phyloP scores from a whole-genome alignment of 768 basidiomycete genomes.

The Cytidiella melzeri region DNA sequence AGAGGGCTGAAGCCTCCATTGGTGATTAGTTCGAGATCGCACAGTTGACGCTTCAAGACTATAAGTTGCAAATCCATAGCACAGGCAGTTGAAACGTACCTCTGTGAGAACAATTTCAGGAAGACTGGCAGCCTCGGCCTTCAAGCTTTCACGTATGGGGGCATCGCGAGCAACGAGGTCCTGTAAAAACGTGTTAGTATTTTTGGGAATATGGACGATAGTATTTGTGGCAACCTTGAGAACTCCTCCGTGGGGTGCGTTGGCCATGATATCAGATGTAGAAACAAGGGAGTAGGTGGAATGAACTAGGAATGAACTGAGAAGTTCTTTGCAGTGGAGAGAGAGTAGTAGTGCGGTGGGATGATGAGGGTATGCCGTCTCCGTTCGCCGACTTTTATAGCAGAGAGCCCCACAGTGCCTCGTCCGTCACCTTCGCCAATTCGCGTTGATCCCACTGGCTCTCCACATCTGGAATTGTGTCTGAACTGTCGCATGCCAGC shows the following conservation, averaged over 20 bases:
- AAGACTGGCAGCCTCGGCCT: slow-evolving; percentile 65
- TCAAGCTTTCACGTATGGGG: slow-evolving; percentile 57
- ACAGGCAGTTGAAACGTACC: slow-evolving; percentile 24
- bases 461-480: neutral
- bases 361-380: neutral
- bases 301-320: neutral
- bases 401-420: no score
- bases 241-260: slow-evolving; percentile 82
- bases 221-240: slow-evolving; percentile 50
- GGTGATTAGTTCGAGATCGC: slow-evolving; percentile 91
- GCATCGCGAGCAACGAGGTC: slow-evolving; percentile 86
- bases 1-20: slow-evolving; percentile 98
- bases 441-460: neutral
- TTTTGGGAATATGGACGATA: neutral
- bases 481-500: neutral
- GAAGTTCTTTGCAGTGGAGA: neutral
- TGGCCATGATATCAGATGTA: slow-evolving; percentile 48
- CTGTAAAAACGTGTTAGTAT: slow-evolving; percentile 29
- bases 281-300: neutral
- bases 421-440: no score
- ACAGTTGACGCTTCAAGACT: slow-evolving; percentile 75
- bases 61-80: slow-evolving; percentile 1
- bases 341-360: no score
- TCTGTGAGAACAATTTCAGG: slow-evolving; percentile 81
- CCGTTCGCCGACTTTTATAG: neutral